Percentiles rank a stretch among this genome's conserved stretches.
phyloP scores from a whole-genome alignment of 2,329 filamentous ascomycete genomes.

The Colletotrichum sp. region DNA sequence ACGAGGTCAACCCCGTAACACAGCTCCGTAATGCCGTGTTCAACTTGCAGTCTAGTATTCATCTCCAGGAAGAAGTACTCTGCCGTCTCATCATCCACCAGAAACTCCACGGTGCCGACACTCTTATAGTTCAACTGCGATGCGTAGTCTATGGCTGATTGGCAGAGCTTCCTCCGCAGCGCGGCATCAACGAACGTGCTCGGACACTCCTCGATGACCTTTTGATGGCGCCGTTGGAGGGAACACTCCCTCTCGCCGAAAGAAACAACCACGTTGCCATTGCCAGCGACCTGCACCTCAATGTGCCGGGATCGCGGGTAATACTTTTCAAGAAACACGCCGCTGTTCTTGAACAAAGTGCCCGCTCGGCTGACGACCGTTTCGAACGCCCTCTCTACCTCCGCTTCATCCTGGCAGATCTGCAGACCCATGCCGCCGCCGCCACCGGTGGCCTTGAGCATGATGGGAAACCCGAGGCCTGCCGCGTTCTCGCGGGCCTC shows the following conservation, averaged over 20 bases:
- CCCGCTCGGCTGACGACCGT: constrained; percentile 61
- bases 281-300: constrained; percentile 50
- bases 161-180: constrained; percentile 39
- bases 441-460: constrained; percentile 65
- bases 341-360: constrained; percentile 64
- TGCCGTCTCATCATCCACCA: constrained; percentile 33
- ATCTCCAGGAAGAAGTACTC: constrained; percentile 42
- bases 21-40: constrained; percentile 61
- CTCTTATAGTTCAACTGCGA: constrained; percentile 35
- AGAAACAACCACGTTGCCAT: constrained; percentile 38
- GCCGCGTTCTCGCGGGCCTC: constrained; percentile 58
- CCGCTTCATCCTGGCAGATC: constrained; percentile 53
- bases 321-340: constrained; percentile 69
- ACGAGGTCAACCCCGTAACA: not conserved
- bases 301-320: constrained; percentile 54
- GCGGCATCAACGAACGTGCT: constrained; percentile 26
- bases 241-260: constrained; percentile 51
- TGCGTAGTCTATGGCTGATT: constrained; percentile 31
- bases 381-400: constrained; percentile 57
- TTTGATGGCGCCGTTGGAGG: constrained; percentile 50
- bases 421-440: constrained; percentile 71
- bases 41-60: constrained; percentile 72
- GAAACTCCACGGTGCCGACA: constrained; percentile 47
- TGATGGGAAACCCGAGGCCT: constrained; percentile 46
- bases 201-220: constrained; percentile 46